Conservation (phyloP, 495 filamentous ascomycete species). For the Apodospora peruviana region DNA sequence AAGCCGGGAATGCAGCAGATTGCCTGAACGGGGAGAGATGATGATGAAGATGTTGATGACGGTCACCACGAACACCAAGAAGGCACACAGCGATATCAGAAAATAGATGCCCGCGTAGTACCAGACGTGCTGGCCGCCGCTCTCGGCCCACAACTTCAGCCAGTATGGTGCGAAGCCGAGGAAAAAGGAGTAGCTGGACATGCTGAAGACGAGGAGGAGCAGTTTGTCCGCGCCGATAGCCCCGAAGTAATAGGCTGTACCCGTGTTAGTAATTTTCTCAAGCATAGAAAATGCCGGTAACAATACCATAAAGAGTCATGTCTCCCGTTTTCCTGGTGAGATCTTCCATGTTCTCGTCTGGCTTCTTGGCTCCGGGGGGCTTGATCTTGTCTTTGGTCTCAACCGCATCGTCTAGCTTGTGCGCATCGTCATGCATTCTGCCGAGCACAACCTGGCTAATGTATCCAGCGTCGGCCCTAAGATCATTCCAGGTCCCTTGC, state of each 20-base stretch:
- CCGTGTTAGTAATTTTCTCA: conserved; percentile 4
- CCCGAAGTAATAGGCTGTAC: conserved; percentile 8
- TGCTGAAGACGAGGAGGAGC: background rate
- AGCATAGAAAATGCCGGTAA: background rate
- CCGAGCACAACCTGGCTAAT: conserved; percentile 17
- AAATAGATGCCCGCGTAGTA: conserved; percentile 11
- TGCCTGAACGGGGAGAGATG: conserved; percentile 6
- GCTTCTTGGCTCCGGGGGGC: background rate
- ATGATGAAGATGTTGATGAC: conserved; percentile 6
- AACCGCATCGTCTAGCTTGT: background rate
- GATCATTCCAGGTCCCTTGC: conserved; percentile 37
- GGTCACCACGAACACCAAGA: background rate
- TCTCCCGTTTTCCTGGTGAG: conserved; percentile 42
- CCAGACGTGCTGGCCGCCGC: conserved; percentile 9
- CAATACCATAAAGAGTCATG: conserved; percentile 44
- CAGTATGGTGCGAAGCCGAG: conserved; percentile 4
- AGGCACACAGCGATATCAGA: background rate
- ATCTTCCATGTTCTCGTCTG: conserved; percentile 15
- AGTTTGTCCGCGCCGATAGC: conserved; percentile 4
- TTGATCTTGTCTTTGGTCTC: background rate
- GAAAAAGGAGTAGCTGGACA: conserved; percentile 1
- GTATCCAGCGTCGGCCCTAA: conserved; percentile 13
- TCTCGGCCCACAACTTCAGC: conserved; percentile 8
- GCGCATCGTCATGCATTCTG: conserved; percentile 1
- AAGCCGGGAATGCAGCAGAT: conserved; percentile 1